phyloP scores from a whole-genome alignment of 139 green algal genomes.

The Eudorina sp. region DNA sequence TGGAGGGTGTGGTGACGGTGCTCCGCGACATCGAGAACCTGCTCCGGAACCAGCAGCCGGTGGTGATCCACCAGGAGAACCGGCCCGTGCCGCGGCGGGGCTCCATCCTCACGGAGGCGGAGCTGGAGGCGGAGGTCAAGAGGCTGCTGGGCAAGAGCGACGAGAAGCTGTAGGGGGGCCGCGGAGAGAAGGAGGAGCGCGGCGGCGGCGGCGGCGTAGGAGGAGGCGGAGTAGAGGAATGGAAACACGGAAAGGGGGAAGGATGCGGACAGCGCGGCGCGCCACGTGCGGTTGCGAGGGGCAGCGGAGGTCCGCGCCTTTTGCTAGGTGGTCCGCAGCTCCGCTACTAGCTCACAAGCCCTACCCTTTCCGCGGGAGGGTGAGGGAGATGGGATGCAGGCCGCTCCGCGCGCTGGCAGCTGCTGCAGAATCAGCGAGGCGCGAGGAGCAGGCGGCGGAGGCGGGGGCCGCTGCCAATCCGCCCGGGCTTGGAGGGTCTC shows the following conservation, averaged over 20 bases:
- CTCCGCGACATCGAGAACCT: constrained; percentile 70
- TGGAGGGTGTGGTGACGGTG: constrained; percentile 65
- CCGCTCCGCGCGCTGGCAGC: too few species aligned
- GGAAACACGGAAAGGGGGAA: too few species aligned
- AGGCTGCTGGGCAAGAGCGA: constrained; percentile 60
- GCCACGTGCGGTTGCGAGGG: too few species aligned
- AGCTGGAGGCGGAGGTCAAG: constrained; percentile 70
- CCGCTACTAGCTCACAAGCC: too few species aligned
- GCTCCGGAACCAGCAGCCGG: constrained; percentile 69
- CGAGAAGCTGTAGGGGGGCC: constrained; percentile 40
- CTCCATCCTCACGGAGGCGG: constrained; percentile 55
- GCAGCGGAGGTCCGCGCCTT: too few species aligned
- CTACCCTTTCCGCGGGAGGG: too few species aligned
- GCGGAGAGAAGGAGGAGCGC: constrained; percentile 25
- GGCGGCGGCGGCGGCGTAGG: background rate
- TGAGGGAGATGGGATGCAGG: too few species aligned
- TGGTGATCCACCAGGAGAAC: constrained; percentile 63
- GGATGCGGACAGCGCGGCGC: background rate
- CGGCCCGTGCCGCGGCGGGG: constrained; percentile 21
- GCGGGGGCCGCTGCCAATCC: too few species aligned
- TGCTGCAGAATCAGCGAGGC: too few species aligned
- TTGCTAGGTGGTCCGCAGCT: too few species aligned
- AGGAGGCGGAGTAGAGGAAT: background rate
- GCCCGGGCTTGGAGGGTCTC: too few species aligned
- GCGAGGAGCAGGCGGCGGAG: too few species aligned